Percentiles rank a stretch among this genome's conserved stretches.
Conservation (phyloP, 495 filamentous ascomycete genomes). For the Cryomyces minteri region DNA sequence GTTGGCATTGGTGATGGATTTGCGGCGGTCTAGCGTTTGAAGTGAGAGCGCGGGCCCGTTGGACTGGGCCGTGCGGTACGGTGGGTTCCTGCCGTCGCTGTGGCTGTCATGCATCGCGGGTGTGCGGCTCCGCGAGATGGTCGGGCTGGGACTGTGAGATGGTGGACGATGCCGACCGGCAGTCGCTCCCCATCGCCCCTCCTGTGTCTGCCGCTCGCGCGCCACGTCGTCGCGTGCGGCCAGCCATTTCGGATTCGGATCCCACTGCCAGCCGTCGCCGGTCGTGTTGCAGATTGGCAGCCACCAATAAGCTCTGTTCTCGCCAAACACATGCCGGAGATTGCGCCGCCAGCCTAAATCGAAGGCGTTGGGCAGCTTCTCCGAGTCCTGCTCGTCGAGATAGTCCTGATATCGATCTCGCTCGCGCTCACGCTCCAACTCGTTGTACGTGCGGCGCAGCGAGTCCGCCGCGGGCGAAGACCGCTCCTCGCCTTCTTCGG, state of each 20-base stretch:
- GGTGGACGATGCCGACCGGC: too few species aligned
- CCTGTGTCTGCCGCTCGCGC: background rate
- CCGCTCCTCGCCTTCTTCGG: constrained; percentile 52
- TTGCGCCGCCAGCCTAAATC: constrained; percentile 70
- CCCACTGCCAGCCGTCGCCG: constrained; percentile 94
- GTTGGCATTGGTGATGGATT: too few species aligned
- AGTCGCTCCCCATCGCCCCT: too few species aligned
- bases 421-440: constrained; percentile 54
- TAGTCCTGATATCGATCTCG: constrained; percentile 66
- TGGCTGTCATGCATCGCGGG: too few species aligned
- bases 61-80: too few species aligned
- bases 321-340: constrained; percentile 67
- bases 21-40: too few species aligned
- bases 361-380: constrained; percentile 81
- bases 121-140: too few species aligned
- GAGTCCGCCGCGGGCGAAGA: constrained; percentile 28
- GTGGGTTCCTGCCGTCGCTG: too few species aligned
- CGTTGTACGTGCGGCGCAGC: constrained; percentile 38
- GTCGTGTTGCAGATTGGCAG: constrained; percentile 70
- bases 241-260: constrained; percentile 38
- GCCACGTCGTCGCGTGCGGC: constrained; percentile 10
- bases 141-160: too few species aligned
- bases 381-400: constrained; percentile 69
- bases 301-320: constrained; percentile 47
- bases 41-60: too few species aligned